phyloP scores from a whole-genome alignment of 2,329 filamentous ascomycete genomes.

The Penicillium corylophilum region DNA sequence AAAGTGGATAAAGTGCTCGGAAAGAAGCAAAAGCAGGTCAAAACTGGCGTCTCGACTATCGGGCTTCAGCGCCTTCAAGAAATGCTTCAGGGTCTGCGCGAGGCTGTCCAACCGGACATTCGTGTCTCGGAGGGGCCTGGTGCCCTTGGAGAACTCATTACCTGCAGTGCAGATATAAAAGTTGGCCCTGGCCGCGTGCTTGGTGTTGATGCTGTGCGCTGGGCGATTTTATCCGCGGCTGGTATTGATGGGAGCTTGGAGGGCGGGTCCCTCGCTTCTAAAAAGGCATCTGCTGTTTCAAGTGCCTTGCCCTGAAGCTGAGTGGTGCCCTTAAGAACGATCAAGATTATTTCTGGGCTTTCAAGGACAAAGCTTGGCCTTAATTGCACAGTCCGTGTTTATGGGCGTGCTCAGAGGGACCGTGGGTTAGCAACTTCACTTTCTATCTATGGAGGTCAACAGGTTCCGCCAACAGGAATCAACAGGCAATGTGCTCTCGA shows the following conservation, averaged over 20 bases:
- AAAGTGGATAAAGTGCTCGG: conserved; percentile 62
- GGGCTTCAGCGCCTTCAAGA: conserved; percentile 38
- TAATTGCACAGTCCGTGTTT: background rate
- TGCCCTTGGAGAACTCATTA: conserved; percentile 60
- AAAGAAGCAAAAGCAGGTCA: conserved; percentile 32
- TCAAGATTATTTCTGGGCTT: background rate
- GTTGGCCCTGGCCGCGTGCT: conserved; percentile 49
- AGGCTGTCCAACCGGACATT: conserved; percentile 46
- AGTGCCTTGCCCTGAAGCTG: background rate
- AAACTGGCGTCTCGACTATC: conserved; percentile 28
- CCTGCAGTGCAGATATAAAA: conserved; percentile 55
- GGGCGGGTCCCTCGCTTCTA: conserved; percentile 11
- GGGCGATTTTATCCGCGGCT: conserved; percentile 63
- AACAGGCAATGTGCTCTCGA: background rate
- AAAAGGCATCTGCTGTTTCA: background rate
- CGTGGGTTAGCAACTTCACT: background rate
- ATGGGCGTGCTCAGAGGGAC: background rate
- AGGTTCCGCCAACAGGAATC: no score
- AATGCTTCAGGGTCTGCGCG: conserved; percentile 40
- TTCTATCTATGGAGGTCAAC: background rate
- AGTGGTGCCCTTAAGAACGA: background rate
- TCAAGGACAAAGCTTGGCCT: background rate
- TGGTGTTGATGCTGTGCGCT: conserved; percentile 63
- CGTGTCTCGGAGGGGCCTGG: conserved; percentile 37
- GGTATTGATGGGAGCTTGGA: conserved; percentile 51